A percentile compares a stretch with the other conserved stretches of the same genome.
Conservation (phyloP, 495 filamentous ascomycete species). For the Staphylotrichum longicolle region DNA sequence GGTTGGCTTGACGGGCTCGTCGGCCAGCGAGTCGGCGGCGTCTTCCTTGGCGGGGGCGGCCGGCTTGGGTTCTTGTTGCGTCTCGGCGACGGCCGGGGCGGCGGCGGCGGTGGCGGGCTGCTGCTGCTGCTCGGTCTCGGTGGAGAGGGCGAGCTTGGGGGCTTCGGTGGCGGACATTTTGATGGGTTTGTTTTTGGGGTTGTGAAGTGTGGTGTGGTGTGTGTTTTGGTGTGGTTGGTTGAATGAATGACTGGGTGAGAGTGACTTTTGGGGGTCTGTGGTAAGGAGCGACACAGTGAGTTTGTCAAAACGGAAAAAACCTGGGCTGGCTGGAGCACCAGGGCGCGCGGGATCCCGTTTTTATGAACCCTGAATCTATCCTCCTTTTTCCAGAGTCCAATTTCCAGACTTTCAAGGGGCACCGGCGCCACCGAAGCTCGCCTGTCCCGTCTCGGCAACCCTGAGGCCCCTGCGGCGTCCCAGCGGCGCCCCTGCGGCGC, state of each 20-base stretch:
- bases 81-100: not conserved
- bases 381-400: not conserved
- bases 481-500: not conserved
- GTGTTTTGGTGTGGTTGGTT: not conserved
- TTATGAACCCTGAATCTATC: not conserved
- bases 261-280: too few relatives aligned
- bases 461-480: not conserved
- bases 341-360: not conserved
- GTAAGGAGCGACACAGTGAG: not conserved
- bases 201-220: not conserved
- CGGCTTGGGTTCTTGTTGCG: too few relatives aligned
- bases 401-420: constrained; percentile 8
- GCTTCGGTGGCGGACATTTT: constrained; percentile 47
- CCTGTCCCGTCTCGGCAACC: not conserved
- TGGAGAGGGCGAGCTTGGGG: constrained; percentile 34
- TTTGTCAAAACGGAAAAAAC: not conserved
- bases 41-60: too few relatives aligned
- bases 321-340: not conserved
- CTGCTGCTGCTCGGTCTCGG: constrained; percentile 7
- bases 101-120: not conserved
- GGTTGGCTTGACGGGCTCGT: too few relatives aligned
- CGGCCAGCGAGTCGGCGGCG: too few relatives aligned
- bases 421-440: not conserved
- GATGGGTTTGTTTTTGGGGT: not conserved
- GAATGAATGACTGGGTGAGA: not conserved